Base-by-base conservation (phyloP, 768 basidiomycete species). In the Hydnum rufescens region DNA sequence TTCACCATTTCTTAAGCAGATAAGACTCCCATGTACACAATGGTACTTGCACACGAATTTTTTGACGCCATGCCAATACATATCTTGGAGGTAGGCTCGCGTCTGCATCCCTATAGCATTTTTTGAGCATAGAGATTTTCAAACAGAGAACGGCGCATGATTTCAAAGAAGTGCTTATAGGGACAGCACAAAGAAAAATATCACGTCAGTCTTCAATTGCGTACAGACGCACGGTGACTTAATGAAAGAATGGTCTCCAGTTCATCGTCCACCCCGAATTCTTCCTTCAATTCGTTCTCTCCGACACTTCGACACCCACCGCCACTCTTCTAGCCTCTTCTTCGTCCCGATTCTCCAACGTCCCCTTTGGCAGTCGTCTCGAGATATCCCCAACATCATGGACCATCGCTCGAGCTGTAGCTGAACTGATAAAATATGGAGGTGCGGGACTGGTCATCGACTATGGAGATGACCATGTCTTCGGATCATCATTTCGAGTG, bases 61-160 rank as follows among this genome's bases (percentile, higher is more conserved):
- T 97, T 99, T 57, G 95, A 97, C 62, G 92, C 92, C 0, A 70
- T 99, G 42, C 93, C 95, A 0, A 78, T 96, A 46, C 86, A 95
- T 64, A 68, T 90, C 32, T 67, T 97, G 32, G 78, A 93, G 70
- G 90, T 88, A 57, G 6, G 70, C 23, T 3, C 36, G 3, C 22
- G 3, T 29, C n/a, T n/a, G n/a, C n/a, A n/a, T n/a, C n/a, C n/a
- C n/a, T n/a, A n/a, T 5, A 16, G 2, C n/a, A n/a, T 25, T 26
- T 19, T 39, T 6, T 32, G 18, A 42, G 47, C 25, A 5, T 26
- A n/a, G 34, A 8, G 8, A 44, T 30, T 19, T 3, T 16, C 42
- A 26, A 13, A 2, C 60, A 89, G 85, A 88, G 77, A 78, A 78
- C 74, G 6, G 66, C 74, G 36, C 68, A 76, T 23, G 88, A 84